These are phyloP conservation scores for Pleochaeta shiraiana DNA, from an alignment of 2,329 filamentous ascomycete genomes.

Conservation along the genomic window DNA sequence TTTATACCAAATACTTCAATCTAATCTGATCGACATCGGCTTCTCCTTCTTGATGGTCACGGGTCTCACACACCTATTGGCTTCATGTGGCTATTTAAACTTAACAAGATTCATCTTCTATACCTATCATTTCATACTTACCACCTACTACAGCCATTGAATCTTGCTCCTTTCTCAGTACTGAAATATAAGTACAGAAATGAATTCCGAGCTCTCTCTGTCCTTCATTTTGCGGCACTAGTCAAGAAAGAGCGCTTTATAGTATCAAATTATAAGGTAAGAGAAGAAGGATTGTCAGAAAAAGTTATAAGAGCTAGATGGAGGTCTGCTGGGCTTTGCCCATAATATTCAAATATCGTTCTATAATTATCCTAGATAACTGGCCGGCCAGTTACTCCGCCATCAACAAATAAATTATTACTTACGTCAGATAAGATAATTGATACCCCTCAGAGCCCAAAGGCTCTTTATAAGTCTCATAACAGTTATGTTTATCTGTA, in stretches of 20 bases:
- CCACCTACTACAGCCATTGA: not conserved
- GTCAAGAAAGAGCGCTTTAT: not conserved
- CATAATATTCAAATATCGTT: not conserved
- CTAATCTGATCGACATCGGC: not conserved
- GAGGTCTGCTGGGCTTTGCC: not conserved
- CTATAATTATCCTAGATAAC: not conserved
- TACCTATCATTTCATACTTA: not conserved
- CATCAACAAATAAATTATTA: not conserved
- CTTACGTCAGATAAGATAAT: not conserved
- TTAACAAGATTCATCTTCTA: not conserved
- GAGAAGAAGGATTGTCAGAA: not conserved
- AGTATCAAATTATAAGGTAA: not conserved
- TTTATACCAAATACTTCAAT: constrained; percentile 3
- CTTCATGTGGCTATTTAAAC: not conserved
- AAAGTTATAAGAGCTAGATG: not conserved
- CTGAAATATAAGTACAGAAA: not conserved
- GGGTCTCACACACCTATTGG: not conserved
- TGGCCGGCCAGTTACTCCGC: not conserved
- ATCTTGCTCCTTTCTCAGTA: not conserved
- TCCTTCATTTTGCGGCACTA: not conserved
- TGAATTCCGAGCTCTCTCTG: not conserved
- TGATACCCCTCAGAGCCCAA: not conserved
- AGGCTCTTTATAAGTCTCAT: not conserved
- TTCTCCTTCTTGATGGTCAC: not conserved
- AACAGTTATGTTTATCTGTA: not conserved